phyloP scores from a whole-genome alignment of 176 grass and related monocot genomes.

The Aechmea fasciata region DNA sequence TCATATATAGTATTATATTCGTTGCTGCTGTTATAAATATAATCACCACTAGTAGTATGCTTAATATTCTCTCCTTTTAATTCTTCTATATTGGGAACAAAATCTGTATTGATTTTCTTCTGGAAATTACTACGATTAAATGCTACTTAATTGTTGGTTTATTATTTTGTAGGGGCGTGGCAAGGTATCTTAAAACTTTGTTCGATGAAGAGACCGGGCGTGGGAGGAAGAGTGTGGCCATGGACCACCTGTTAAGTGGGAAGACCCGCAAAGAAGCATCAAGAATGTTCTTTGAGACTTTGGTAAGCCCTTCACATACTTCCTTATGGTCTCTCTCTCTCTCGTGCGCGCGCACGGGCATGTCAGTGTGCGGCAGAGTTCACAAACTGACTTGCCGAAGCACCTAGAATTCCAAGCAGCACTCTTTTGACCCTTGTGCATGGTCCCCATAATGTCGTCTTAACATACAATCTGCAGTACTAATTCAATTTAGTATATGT shows the following conservation, averaged over 20 bases:
- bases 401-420: too few species aligned
- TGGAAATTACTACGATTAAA: not conserved
- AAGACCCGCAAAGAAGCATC: slow-evolving; percentile 93
- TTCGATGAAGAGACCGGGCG: slow-evolving; percentile 76
- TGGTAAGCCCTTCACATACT: slow-evolving; percentile 41
- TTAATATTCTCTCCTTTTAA: not conserved
- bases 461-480: not conserved
- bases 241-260: slow-evolving; percentile 65
- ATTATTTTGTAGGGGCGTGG: slow-evolving; percentile 54
- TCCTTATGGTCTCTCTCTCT: not conserved
- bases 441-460: too few species aligned
- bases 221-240: slow-evolving; percentile 56
- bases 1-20: not conserved
- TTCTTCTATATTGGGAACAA: not conserved
- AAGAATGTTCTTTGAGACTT: slow-evolving; percentile 99
- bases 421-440: too few species aligned
- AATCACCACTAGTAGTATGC: not conserved
- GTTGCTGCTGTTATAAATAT: not conserved
- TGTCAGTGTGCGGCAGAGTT: too few species aligned
- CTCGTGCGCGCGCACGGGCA: too few species aligned
- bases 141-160: not conserved
- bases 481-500: too few species aligned
- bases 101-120: not conserved
- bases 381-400: too few species aligned
- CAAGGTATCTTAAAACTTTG: slow-evolving; percentile 74